These are phyloP conservation scores for Lepidium africanum DNA, from an alignment of 345 rosid genomes.

Conservation along the genomic window DNA sequence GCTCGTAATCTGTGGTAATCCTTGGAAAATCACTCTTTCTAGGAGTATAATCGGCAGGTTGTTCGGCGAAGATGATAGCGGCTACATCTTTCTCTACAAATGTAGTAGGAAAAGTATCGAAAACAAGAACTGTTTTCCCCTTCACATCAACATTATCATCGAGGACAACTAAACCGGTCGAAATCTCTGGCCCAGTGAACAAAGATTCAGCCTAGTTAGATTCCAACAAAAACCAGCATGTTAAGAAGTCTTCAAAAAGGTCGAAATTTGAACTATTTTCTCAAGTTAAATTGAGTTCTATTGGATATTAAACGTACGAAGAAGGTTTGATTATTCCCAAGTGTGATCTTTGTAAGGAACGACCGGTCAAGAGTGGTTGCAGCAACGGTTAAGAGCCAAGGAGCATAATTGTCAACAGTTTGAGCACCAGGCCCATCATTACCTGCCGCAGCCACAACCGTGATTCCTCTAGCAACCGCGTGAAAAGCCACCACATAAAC, in stretches of 20 bases:
- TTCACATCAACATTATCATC: background rate
- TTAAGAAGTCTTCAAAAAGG: background rate
- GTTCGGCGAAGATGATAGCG: too few relatives aligned
- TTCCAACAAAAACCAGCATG: background rate
- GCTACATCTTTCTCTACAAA: too few relatives aligned
- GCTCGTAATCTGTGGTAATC: slow-evolving; percentile 22
- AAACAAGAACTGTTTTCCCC: slow-evolving; percentile 19
- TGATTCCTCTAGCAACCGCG: slow-evolving; percentile 35
- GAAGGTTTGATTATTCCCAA: slow-evolving; percentile 24
- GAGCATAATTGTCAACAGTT: slow-evolving; percentile 34
- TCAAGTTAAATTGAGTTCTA: too few relatives aligned
- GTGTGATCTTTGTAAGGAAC: slow-evolving; percentile 30
- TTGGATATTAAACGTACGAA: background rate
- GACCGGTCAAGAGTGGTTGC: slow-evolving; percentile 43
- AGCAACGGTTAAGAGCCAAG: slow-evolving; percentile 43
- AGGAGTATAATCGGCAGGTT: too few relatives aligned
- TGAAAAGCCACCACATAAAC: slow-evolving; percentile 31
- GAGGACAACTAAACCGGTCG: background rate
- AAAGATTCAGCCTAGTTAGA: slow-evolving; percentile 28
- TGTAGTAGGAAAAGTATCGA: too few relatives aligned
- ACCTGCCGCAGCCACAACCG: slow-evolving; percentile 25
- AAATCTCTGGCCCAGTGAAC: slow-evolving; percentile 19
- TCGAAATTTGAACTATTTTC: background rate
- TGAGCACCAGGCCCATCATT: slow-evolving; percentile 29
- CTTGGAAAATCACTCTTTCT: too few relatives aligned